Evolutionary conservation across 306 rosid species (phyloP), one percentile per base, ranked within the genome.

Genomic region (Vicia sativa): DNA sequence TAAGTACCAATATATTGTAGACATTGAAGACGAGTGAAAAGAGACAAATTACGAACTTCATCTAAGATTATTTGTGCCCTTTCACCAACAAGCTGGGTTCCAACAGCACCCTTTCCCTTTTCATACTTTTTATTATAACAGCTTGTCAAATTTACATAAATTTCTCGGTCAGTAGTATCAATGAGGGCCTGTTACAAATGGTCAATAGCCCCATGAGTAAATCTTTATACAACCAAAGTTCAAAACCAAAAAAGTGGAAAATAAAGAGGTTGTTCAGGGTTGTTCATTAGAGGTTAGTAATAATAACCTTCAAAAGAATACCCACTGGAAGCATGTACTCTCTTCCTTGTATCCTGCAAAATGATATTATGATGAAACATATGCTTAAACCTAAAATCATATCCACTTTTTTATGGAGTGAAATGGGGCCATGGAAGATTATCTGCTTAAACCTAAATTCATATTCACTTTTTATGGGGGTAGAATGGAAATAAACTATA

Each of bases 251-350:
- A 5, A 25, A 11, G 59, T 29, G 43, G 10, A 25, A 45, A 45
- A 38, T 9, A 60, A 35, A 37, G 29, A 14, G 43, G 35, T 11
- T 53, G 52, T 41, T 41, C 11, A 41, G 50, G 2, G 54, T 44
- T 61, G 5, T 38, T 62, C 15, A 69, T 41, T 23, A 71, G 75
- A 71, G 23, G 23, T 53, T 57, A 57, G 43, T 26, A 59, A 49
- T 43, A 42, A 63, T 50, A 56, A 93, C 98, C 97, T 87, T 93
- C 50, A 93, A 81, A 66, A 93, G 82, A 70, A 93, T 71, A 23
- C 97, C 97, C 37, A 90, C 91, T 31, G 98, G 98, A 77, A 93
- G 96, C 81, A 93, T 75, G 82, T 77, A 93, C 74, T 93, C 98
- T 82, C 84, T 82, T 74, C 97, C 97, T 53, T 67, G 83, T 62